These are phyloP conservation scores for Corchorus olitorius DNA, from an alignment of 345 rosid genomes.

Conservation along the genomic window DNA sequence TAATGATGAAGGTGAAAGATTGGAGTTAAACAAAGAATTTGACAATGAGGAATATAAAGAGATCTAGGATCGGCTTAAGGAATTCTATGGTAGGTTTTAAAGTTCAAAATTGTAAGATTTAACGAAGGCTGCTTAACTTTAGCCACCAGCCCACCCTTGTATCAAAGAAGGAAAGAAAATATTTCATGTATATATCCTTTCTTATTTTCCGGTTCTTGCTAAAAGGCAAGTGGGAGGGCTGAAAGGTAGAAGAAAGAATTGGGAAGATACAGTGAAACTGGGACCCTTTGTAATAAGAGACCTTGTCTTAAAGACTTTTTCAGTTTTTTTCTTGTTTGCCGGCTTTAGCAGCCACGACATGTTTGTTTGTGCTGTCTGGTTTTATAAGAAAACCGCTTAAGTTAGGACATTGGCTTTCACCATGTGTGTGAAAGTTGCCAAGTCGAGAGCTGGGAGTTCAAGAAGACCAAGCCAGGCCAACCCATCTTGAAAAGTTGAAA, in stretches of 20 bases:
- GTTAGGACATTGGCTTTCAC: no score
- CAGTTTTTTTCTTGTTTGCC: neutral
- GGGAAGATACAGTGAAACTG: neutral
- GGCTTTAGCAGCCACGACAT: constrained; percentile 7
- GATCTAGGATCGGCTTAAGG: neutral
- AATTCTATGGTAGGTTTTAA: neutral
- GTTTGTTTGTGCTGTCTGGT: neutral
- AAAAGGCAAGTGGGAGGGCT: no score
- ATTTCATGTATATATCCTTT: neutral
- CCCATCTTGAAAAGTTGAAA: neutral
- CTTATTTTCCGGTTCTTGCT: no score
- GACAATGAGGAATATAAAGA: neutral
- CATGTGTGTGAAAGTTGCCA: no score
- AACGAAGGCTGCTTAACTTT: neutral
- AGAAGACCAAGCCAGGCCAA: neutral
- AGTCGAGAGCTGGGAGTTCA: neutral
- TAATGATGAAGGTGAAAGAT: neutral
- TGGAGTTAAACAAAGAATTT: neutral
- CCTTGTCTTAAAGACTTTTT: constrained; percentile 4
- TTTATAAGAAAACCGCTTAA: neutral
- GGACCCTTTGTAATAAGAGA: constrained; percentile 11
- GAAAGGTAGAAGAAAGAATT: neutral
- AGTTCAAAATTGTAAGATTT: neutral
- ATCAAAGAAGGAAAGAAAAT: neutral
- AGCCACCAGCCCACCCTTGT: neutral